Base-by-base conservation (phyloP, 2,329 filamentous ascomycete species). In the Hypomyces rosellus region DNA sequence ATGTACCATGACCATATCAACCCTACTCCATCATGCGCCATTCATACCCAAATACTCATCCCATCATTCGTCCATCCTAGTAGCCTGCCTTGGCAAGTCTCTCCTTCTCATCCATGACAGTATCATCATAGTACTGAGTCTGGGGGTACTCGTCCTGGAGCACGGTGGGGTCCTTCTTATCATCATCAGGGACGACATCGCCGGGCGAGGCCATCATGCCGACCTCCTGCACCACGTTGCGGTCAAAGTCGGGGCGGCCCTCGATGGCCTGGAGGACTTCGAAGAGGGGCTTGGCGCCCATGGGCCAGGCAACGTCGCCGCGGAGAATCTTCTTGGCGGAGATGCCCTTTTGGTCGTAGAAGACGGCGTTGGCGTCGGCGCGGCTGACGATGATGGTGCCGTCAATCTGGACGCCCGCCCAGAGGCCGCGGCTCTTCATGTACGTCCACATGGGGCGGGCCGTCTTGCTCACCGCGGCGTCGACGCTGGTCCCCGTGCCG, bases 331-430 rank as follows among this genome's bases (percentile, higher is more conserved):
- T 63, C 47, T 62, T 56, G 5, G 68, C 65, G 0, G 64, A 59
- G 42, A 73, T 70, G n/a, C 62, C 61, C 12, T 61, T 61, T 54
- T 88, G 76, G 14, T 82, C 80, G 63, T 91, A 93, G 58, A 92
- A 92, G 9, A 79, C 76, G 53, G 86, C 83, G 61, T 93, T 93
- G 61, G 89, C 88, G 57, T 90, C 88, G 0, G 77, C 80, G 18
- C 88, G 78, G 60, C 88, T 84, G 46, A 91, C 82, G 39, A 92
- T 75, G 15, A 92, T 76, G 0, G 88, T 91, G 2, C 88, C 88
- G 57, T 92, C 88, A n/a, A 91, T 75, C 56, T 89, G 85, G 0
- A 91, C 78, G 12, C 88, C 86, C 1, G 85, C 86, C 64, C 90
- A 92, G 51, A 92, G 77, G 1, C 89, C 88, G 33, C 87, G 78